Base-by-base conservation (phyloP, 179 eudicot species). In the Actinidia arguta region DNA sequence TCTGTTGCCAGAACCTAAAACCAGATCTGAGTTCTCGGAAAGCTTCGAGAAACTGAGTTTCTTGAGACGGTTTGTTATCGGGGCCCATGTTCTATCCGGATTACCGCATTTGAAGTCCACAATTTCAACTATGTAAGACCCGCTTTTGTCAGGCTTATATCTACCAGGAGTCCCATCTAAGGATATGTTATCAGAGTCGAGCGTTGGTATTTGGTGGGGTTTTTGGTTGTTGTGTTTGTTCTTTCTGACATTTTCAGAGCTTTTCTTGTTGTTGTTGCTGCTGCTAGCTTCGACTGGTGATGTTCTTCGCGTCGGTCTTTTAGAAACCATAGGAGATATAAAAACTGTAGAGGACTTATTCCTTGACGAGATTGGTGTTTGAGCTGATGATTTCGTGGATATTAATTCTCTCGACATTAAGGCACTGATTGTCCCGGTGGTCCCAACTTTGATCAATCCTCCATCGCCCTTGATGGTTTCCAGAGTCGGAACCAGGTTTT, bases 371-470 rank as follows among this genome's bases (percentile, higher is more conserved):
- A 84, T 50, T 31, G 87, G 52, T 13, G 85, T 66, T 54, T 42
- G 78, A 78, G 87, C 27, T 63, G 86, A 78, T 54, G 83, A 71
- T 58, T 86, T 89, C 24, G 85, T 64, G 16, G 96, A 86, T 73
- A 89, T 90, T 62, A 94, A 42, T 80, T 93, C 97, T 79, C 90
- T 88, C 12, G 91, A 89, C 90, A 94, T 94, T 71, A 96, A 85
- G 63, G 92, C 87, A 75, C 99, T 76, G 39, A 96, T 87, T 44
- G 90, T 96, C 55, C 98, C 98, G 9, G 94, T 86, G 46, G 96
- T 88, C 59, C 99, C 98, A 50, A 96, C 94, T 90, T 86, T 92
- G 78, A 96, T 68, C 8, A 98, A 94, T 76, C 98, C 94, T 86
- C 97, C 96, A 36, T 96, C 92, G 10, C 96, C 91, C 89, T 85